Evolutionary conservation across 208 protist genomes (phyloP).

Genomic region (Wallacemonas sp.): DNA sequence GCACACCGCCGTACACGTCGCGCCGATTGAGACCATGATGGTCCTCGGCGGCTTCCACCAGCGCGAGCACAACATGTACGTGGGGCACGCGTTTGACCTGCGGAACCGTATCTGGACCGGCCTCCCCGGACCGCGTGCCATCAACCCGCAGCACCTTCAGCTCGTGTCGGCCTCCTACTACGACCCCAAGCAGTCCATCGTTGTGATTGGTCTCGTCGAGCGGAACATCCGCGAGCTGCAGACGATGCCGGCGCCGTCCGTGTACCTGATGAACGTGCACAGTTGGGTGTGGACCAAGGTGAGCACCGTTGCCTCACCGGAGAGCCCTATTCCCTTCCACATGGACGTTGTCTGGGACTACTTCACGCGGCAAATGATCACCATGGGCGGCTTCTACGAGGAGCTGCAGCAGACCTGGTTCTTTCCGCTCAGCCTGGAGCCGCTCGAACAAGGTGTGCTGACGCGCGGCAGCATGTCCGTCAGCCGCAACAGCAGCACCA

Average conservation of each 20-base stretch:
- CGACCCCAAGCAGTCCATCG: slow-evolving; percentile 35
- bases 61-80: slow-evolving; percentile 77
- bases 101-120: slow-evolving; percentile 79
- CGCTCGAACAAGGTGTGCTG: slow-evolving; percentile 26
- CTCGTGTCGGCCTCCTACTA: slow-evolving; percentile 60
- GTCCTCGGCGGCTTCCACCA: slow-evolving; percentile 89
- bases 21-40: slow-evolving; percentile 60
- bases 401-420: slow-evolving; percentile 58
- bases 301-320: slow-evolving; percentile 51
- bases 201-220: slow-evolving; percentile 72
- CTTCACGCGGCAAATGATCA: slow-evolving; percentile 61
- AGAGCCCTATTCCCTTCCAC: slow-evolving; percentile 81
- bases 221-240: not conserved
- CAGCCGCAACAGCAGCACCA: not conserved
- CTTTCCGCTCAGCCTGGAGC: slow-evolving; percentile 60
- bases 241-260: slow-evolving; percentile 34
- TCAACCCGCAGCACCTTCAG: slow-evolving; percentile 81
- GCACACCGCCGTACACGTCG: slow-evolving; percentile 73
- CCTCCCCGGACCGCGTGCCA: slow-evolving; percentile 56
- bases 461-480: not conserved
- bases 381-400: slow-evolving; percentile 69
- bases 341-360: slow-evolving; percentile 67
- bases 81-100: slow-evolving; percentile 85
- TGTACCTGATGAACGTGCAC: slow-evolving; percentile 78
- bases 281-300: slow-evolving; percentile 72